These are phyloP conservation scores for Plasmodium reichenowi DNA, from an alignment of 169 alveolate genomes.

Conservation along the genomic window DNA sequence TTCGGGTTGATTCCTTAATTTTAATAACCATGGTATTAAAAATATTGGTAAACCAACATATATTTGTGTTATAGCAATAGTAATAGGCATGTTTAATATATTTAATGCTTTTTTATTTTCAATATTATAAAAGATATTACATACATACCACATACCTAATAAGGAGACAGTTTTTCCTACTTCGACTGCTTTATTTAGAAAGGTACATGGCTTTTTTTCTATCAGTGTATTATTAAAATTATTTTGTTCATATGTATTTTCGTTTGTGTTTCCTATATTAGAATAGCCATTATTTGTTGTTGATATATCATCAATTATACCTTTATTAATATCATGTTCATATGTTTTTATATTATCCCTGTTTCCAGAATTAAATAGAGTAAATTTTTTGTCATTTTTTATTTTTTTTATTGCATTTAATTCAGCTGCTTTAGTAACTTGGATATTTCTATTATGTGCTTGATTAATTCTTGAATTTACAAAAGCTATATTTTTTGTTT, in stretches of 20 bases:
- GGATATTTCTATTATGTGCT: conserved; percentile 8
- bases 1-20: conserved; percentile 64
- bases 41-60: conserved; percentile 84
- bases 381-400: conserved; percentile 12
- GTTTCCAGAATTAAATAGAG: conserved; percentile 26
- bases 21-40: conserved; percentile 80
- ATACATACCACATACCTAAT: conserved; percentile 81
- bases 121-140: conserved; percentile 82
- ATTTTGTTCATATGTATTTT: conserved; percentile 7
- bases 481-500: conserved; percentile 10
- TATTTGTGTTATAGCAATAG: conserved; percentile 86
- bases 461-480: conserved; percentile 9
- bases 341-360: conserved; percentile 13
- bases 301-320: conserved; percentile 54
- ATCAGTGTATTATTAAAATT: background rate
- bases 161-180: conserved; percentile 68
- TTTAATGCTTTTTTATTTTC: conserved; percentile 85
- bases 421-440: too few relatives aligned
- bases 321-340: conserved; percentile 17
- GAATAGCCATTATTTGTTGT: conserved; percentile 5
- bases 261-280: background rate
- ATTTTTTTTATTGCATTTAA: conserved; percentile 9
- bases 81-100: conserved; percentile 81
- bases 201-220: conserved; percentile 21
- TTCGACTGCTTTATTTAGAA: conserved; percentile 50